Evolutionary conservation across 306 rosid species (phyloP).

Genomic region (Cucumis cinereus): DNA sequence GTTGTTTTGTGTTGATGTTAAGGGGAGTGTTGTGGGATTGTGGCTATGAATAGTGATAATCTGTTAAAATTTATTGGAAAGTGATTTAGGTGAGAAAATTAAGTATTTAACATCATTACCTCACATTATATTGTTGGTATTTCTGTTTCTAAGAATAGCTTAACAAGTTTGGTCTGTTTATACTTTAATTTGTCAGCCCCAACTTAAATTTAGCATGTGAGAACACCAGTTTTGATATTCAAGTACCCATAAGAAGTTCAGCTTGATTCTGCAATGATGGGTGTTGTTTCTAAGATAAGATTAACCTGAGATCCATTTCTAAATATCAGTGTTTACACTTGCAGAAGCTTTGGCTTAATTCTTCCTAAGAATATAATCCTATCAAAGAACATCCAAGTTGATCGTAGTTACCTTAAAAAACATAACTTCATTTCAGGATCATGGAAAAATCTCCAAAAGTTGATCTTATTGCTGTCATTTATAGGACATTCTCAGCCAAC

Average conservation of each 20-base stretch:
- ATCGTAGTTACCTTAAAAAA: background rate
- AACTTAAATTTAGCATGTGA: background rate
- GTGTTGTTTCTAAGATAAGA: background rate
- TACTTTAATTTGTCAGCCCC: background rate
- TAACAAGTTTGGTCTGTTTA: background rate
- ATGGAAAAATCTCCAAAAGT: background rate
- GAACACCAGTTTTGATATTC: background rate
- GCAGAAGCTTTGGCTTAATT: background rate
- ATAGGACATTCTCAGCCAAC: background rate
- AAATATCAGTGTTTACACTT: background rate
- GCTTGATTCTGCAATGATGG: background rate
- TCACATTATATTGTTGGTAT: too few species aligned
- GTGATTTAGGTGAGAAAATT: background rate
- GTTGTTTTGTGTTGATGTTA: background rate
- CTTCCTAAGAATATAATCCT: background rate
- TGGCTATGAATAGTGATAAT: background rate
- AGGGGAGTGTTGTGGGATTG: background rate
- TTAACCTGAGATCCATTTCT: background rate
- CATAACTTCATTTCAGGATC: background rate
- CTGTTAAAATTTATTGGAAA: background rate
- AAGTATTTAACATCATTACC: too few species aligned
- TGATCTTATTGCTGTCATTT: background rate
- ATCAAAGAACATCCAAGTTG: background rate
- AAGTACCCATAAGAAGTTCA: background rate
- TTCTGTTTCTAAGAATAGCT: too few species aligned